Evolutionary conservation across 208 protist species (phyloP).

Genomic region (Trypanosoma rangeli): DNA sequence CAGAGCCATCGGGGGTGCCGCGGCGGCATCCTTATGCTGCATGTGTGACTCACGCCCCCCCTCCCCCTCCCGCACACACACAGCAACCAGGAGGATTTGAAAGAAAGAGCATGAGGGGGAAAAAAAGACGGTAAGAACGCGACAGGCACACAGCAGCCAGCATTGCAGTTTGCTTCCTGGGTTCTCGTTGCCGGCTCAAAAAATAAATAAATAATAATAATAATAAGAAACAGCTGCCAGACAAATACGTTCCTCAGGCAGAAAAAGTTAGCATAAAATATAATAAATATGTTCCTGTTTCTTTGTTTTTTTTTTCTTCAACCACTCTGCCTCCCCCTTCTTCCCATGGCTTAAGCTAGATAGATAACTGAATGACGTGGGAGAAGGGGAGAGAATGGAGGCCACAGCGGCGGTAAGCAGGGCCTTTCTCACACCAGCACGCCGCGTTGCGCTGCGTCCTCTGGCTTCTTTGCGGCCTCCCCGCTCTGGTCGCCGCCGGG

Average conservation of each 20-base stretch:
- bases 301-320: neutral
- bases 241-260: neutral
- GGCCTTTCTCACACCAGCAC: constrained; percentile 56
- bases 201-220: neutral
- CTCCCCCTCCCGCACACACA: too few relatives aligned
- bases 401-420: neutral
- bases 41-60: constrained; percentile 9
- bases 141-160: neutral
- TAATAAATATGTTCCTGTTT: neutral
- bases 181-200: neutral
- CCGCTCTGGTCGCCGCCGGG: neutral
- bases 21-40: neutral
- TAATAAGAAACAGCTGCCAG: too few relatives aligned
- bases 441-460: constrained; percentile 25
- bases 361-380: too few relatives aligned
- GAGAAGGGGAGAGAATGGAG: neutral
- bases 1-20: constrained; percentile 18
- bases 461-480: constrained; percentile 7
- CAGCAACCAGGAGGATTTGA: constrained; percentile 4
- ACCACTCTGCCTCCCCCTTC: neutral
- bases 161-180: neutral
- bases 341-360: neutral
- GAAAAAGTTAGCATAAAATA: neutral
- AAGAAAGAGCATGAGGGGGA: neutral
- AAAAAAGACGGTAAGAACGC: neutral